Evolutionary conservation across 2,329 filamentous ascomycete species (phyloP).

Genomic region (Leptosphaerulina australis): DNA sequence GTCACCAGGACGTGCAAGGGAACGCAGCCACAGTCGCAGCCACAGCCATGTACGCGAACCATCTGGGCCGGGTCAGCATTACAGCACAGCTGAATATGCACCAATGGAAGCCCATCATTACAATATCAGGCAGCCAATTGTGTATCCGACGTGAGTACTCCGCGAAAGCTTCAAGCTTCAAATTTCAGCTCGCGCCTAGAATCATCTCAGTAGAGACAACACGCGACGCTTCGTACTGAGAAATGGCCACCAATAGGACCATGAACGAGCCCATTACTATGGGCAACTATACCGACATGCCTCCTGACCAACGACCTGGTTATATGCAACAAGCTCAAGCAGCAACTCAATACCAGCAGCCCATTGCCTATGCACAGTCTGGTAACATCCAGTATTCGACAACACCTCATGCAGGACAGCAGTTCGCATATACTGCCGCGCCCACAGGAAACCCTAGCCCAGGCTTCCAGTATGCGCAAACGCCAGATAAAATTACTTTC

Average conservation of each 20-base stretch:
- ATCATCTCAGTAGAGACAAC: constrained; percentile 2
- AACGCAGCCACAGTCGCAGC: constrained; percentile 39
- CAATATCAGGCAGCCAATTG: constrained; percentile 50
- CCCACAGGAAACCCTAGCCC: constrained; percentile 29
- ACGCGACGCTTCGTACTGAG: constrained; percentile 32
- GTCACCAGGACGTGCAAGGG: constrained; percentile 48
- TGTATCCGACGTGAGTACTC: constrained; percentile 44
- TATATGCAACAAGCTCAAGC: constrained; percentile 39
- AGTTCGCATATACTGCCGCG: constrained; percentile 38
- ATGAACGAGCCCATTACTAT: constrained; percentile 45
- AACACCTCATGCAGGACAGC: constrained; percentile 19
- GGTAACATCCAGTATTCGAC: constrained; percentile 43
- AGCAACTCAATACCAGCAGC: constrained; percentile 28
- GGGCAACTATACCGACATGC: constrained; percentile 53
- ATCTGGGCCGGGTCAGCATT: constrained; percentile 16
- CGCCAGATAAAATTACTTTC: constrained; percentile 52
- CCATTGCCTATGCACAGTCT: constrained; percentile 26
- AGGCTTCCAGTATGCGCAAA: constrained; percentile 49
- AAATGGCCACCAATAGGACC: constrained; percentile 43
- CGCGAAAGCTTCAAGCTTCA: constrained; percentile 1
- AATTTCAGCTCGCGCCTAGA: constrained; percentile 2
- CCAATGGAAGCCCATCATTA: constrained; percentile 44
- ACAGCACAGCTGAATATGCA: constrained; percentile 11
- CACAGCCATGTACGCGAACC: constrained; percentile 24
- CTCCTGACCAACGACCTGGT: constrained; percentile 52